Conservation (phyloP, 1,284 basidiomycete genomes). For the Chondrostereum purpureum region DNA sequence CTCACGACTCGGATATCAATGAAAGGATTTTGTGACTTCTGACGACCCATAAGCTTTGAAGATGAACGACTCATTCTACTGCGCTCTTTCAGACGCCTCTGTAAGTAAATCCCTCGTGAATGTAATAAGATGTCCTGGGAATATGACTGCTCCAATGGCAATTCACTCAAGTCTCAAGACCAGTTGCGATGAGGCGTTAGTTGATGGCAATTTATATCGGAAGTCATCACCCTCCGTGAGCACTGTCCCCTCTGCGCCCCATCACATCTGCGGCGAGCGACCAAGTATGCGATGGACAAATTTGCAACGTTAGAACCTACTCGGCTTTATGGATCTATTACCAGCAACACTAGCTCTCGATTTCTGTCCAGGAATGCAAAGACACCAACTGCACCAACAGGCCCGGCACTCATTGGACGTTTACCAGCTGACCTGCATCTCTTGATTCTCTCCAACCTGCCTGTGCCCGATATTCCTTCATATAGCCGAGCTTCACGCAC, state of each 20-base stretch:
- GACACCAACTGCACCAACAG: slow-evolving; percentile 19
- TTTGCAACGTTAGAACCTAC: slow-evolving; percentile 73
- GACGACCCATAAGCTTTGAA: too few species aligned
- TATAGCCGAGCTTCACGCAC: slow-evolving; percentile 67
- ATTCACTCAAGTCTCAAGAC: too few species aligned
- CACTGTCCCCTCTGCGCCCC: background rate
- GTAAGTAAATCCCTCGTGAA: too few species aligned
- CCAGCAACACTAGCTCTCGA: slow-evolving; percentile 22
- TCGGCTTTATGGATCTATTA: slow-evolving; percentile 46
- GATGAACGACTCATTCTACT: too few species aligned
- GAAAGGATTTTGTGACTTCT: too few species aligned
- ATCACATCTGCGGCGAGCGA: background rate
- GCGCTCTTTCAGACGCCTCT: too few species aligned
- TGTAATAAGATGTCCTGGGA: too few species aligned
- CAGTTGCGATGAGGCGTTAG: too few species aligned
- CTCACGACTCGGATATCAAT: too few species aligned
- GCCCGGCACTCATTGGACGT: slow-evolving; percentile 57
- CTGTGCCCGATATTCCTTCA: slow-evolving; percentile 72
- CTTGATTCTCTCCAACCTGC: slow-evolving; percentile 63
- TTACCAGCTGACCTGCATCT: slow-evolving; percentile 76
- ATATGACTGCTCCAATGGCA: too few species aligned
- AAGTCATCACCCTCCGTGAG: too few species aligned
- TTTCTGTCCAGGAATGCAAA: slow-evolving; percentile 19
- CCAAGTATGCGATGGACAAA: slow-evolving; percentile 55
- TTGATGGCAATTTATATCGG: too few species aligned